Percentiles rank a stretch among this genome's conserved stretches.
These are phyloP conservation scores for Lumnitzera littorea DNA, from an alignment of 345 rosid species.

Conservation along the genomic window DNA sequence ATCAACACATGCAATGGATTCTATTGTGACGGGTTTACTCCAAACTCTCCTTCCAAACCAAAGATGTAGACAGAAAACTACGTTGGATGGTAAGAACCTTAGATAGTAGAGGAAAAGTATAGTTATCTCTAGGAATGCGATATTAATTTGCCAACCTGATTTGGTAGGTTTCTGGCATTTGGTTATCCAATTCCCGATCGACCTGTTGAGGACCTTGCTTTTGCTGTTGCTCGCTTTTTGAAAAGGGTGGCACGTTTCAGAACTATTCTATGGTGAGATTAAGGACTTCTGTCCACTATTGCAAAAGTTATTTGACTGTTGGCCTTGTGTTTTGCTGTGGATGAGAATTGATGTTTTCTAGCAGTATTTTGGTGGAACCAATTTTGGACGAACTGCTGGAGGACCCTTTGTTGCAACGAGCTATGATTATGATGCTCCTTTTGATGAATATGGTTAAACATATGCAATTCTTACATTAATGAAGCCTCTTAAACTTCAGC, in stretches of 20 bases:
- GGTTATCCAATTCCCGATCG: conserved; percentile 60
- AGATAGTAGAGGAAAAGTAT: background rate
- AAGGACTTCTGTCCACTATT: background rate
- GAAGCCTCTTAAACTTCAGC: background rate
- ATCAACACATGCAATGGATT: conserved; percentile 70
- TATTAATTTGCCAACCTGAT: conserved; percentile 1
- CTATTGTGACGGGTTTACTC: conserved; percentile 47
- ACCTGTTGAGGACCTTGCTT: conserved; percentile 67
- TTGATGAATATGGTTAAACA: conserved; percentile 53
- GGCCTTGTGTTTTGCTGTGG: too few species aligned
- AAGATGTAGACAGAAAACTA: conserved; percentile 70
- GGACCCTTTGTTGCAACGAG: conserved; percentile 62
- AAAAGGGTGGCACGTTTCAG: conserved; percentile 53
- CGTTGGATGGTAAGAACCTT: conserved; percentile 41
- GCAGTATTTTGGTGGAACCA: conserved; percentile 71
- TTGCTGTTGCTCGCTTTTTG: conserved; percentile 56
- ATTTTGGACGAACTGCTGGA: conserved; percentile 62
- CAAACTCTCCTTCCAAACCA: conserved; percentile 53
- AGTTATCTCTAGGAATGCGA: background rate
- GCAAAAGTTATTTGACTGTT: background rate
- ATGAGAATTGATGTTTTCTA: background rate
- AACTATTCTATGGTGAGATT: conserved; percentile 57
- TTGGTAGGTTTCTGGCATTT: conserved; percentile 45
- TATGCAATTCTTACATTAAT: background rate
- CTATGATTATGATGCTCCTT: conserved; percentile 68